Evolutionary conservation across 192 early-diverging fungal genomes (phyloP).

Genomic region (Backusella liffmaniae): DNA sequence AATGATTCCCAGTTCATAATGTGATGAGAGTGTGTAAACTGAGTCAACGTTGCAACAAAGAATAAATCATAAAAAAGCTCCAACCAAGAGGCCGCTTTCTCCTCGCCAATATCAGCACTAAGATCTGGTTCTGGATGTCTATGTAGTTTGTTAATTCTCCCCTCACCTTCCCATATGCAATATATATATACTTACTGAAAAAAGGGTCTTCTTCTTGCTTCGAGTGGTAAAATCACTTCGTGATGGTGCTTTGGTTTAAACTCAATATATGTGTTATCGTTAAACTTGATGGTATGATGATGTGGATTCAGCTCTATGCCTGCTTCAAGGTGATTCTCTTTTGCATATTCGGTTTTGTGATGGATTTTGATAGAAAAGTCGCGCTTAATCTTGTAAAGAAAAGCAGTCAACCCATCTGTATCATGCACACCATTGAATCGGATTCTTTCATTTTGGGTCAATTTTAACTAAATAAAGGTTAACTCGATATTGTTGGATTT

Average conservation of each 20-base stretch:
- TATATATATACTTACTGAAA: slow-evolving; percentile 20
- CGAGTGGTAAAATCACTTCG: background rate
- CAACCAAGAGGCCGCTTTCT: slow-evolving; percentile 35
- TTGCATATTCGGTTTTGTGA: slow-evolving; percentile 19
- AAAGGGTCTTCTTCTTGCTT: slow-evolving; percentile 28
- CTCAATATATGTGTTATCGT: slow-evolving; percentile 29
- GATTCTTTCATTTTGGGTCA: slow-evolving; percentile 27
- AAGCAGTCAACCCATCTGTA: slow-evolving; percentile 29
- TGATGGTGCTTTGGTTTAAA: slow-evolving; percentile 30
- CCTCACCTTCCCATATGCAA: background rate
- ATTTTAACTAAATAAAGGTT: slow-evolving; percentile 10
- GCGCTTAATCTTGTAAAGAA: slow-evolving; percentile 25
- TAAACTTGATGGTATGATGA: slow-evolving; percentile 32
- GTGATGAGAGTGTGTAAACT: slow-evolving; percentile 47
- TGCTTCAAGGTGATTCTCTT: background rate
- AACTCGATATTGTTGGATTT: no score
- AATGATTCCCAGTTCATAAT: slow-evolving; percentile 42
- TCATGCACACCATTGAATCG: slow-evolving; percentile 32
- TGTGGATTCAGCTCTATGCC: background rate
- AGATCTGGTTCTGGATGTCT: slow-evolving; percentile 35
- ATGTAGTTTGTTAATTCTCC: background rate
- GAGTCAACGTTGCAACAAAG: slow-evolving; percentile 47
- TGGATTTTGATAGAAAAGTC: slow-evolving; percentile 39
- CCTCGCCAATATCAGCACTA: slow-evolving; percentile 39
- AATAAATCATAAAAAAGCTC: slow-evolving; percentile 53